Percentiles rank a stretch among this genome's conserved stretches.
These are phyloP conservation scores for Apiospora pterosperma DNA, from an alignment of 2,329 filamentous ascomycete genomes.

Conservation along the genomic window DNA sequence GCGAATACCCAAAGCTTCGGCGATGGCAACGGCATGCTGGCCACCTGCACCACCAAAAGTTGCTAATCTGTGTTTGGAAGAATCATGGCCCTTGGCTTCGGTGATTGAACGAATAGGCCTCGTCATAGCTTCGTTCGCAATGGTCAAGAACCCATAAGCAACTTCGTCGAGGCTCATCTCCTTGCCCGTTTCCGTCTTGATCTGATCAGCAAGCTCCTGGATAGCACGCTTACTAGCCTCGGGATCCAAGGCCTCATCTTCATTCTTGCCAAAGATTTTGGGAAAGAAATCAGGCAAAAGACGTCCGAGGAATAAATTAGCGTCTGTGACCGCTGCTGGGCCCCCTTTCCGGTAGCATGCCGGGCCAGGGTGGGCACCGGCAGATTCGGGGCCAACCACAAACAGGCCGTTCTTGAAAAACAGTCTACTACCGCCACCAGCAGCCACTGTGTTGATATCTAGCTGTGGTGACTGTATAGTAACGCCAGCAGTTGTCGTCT, in stretches of 20 bases:
- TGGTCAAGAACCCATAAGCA: constrained; percentile 83
- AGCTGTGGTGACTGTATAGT: constrained; percentile 90
- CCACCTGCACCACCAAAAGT: constrained; percentile 91
- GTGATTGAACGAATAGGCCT: constrained; percentile 86
- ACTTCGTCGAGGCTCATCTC: constrained; percentile 79
- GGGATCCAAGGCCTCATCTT: constrained; percentile 75
- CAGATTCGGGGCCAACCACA: constrained; percentile 85
- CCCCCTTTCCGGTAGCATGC: constrained; percentile 90
- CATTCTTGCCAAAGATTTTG: constrained; percentile 89
- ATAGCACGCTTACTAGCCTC: constrained; percentile 74
- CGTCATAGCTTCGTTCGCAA: constrained; percentile 90
- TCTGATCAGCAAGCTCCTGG: constrained; percentile 69
- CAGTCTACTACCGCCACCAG: constrained; percentile 78
- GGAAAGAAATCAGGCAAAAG: constrained; percentile 90
- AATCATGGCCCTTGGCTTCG: constrained; percentile 89
- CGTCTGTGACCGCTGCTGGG: constrained; percentile 88
- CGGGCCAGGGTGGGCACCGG: constrained; percentile 83
- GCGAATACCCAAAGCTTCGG: constrained; percentile 75
- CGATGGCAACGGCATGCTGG: constrained; percentile 89
- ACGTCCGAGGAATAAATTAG: constrained; percentile 80
- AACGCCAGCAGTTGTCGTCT: constrained; percentile 90
- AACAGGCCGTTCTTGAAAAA: constrained; percentile 91
- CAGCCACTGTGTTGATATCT: constrained; percentile 93
- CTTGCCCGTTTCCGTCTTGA: constrained; percentile 72
- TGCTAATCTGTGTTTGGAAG: constrained; percentile 82